A percentile compares a stretch with the other conserved stretches of the same genome.
Evolutionary conservation across 1,139 yeast species (phyloP).

Genomic region (Yamadazyma siamensis): DNA sequence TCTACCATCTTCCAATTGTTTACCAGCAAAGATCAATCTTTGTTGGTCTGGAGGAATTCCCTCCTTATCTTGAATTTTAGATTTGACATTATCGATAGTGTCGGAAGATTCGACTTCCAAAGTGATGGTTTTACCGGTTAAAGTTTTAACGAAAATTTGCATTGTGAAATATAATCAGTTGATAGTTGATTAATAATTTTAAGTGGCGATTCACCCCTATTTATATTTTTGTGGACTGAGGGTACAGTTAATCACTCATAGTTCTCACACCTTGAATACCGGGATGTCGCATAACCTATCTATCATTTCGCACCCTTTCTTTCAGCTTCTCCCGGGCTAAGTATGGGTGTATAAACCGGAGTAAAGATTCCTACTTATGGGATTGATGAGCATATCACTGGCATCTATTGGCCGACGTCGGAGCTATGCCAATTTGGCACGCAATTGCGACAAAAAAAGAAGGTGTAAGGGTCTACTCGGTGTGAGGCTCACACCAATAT

Average conservation of each 20-base stretch:
- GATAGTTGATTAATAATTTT: not conserved
- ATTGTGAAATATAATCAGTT: constrained; percentile 39
- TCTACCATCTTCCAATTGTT: constrained; percentile 69
- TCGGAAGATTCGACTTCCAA: constrained; percentile 69
- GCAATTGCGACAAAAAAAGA: no score
- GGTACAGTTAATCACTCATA: constrained; percentile 1
- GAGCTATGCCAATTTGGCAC: no score
- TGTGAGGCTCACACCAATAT: no score
- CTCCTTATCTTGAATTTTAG: constrained; percentile 53
- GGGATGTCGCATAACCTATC: no score
- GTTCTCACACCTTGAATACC: no score
- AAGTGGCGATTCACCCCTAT: constrained; percentile 11
- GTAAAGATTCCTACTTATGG: no score
- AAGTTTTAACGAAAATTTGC: constrained; percentile 96
- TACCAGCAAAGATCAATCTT: constrained; percentile 57
- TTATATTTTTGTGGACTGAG: constrained; percentile 8
- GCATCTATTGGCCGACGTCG: no score
- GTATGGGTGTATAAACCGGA: no score
- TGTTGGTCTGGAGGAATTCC: constrained; percentile 54
- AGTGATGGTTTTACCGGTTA: constrained; percentile 83
- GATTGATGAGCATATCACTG: no score
- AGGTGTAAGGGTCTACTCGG: no score
- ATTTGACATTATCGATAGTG: constrained; percentile 64
- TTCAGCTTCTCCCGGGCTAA: no score
- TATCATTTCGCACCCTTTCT: no score